Base-by-base conservation (phyloP, 495 filamentous ascomycete species). In the Penicillium cinerascens region DNA sequence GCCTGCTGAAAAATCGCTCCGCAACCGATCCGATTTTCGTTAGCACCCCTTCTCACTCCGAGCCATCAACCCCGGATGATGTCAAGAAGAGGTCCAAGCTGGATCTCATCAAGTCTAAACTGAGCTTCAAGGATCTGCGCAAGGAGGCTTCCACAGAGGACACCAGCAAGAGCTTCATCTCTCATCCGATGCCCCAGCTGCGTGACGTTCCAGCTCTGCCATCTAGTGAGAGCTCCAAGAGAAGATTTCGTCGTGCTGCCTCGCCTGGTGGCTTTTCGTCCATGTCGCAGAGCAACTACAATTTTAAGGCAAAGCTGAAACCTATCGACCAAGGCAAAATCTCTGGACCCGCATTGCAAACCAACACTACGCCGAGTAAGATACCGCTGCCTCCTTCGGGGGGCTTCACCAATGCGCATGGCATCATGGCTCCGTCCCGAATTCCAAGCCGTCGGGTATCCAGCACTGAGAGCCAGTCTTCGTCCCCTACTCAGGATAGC, bases 111-210 rank as follows among this genome's bases (percentile, higher is more conserved):
- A 55, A 58, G 33, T 63, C 62, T 8, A 70, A 74, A 45, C 54
- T 70, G 38, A 70, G 67, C 42, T 58, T 69, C 43, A 72, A 67
- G 38, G 67, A 74, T 25, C 26, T 73, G 3, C 60, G 50, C 3
- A 70, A 67, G 27, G 70, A 71, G 20, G 44, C 49, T 27, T 40
- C 47, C 4, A 66, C 55, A 16, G 51, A 54, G n/a, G 56, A n/a
- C n/a, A n/a, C n/a, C n/a, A n/a, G n/a, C n/a, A n/a, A 50, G 6
- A 27, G 42, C 2, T 16, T n/a, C n/a, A n/a, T 39, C n/a, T 20
- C 37, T 37, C 13, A 2, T 8, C n/a, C 9, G 9, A n/a, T n/a
- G 13, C 13, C 20, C 18, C 9, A 2, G 9, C 8, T 10, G 9
- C 7, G 16, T 22, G 29, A 47, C 1, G 41, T 55, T 27, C 61